A percentile compares a stretch with the other conserved stretches of the same genome.
Conservation (phyloP, 2,329 filamentous ascomycete genomes). For the Pseudodiploospora longispora region DNA sequence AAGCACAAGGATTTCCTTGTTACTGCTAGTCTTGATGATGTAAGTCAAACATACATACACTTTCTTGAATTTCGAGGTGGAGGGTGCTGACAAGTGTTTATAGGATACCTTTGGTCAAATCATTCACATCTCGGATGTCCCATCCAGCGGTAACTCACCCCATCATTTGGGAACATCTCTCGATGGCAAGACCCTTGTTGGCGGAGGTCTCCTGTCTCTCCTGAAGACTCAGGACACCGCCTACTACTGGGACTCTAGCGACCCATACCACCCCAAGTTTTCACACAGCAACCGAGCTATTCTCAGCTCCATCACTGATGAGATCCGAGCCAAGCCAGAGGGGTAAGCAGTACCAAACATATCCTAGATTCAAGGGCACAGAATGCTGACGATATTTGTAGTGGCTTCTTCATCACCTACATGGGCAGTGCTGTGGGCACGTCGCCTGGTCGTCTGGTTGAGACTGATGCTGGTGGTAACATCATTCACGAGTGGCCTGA, state of each 20-base stretch:
- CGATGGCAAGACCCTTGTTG: conserved; percentile 50
- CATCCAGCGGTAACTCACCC: conserved; percentile 50
- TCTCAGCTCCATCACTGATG: conserved; percentile 51
- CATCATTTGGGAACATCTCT: conserved; percentile 48
- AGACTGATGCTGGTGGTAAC: conserved; percentile 50
- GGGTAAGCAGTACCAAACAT: conserved; percentile 26
- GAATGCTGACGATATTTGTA: conserved; percentile 6
- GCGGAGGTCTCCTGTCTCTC: conserved; percentile 49
- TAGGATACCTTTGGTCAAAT: conserved; percentile 54
- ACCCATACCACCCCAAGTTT: conserved; percentile 52
- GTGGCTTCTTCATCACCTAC: conserved; percentile 53
- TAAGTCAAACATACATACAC: conserved; percentile 14
- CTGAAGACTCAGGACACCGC: conserved; percentile 55
- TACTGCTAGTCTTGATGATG: conserved; percentile 51
- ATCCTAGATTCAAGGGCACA: neutral
- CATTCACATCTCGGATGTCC: conserved; percentile 49
- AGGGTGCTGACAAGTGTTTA: too few relatives aligned
- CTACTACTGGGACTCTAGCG: conserved; percentile 52
- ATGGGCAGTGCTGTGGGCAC: conserved; percentile 53
- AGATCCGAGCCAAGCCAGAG: conserved; percentile 55
- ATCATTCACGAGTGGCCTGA: conserved; percentile 57
- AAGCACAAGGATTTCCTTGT: conserved; percentile 51
- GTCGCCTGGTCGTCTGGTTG: conserved; percentile 50
- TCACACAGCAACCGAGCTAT: conserved; percentile 52
- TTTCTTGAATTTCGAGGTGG: neutral